A percentile compares a stretch with the other conserved stretches of the same genome.
phyloP scores from a whole-genome alignment of 257 asterid genomes.

The Plantago ovata region DNA sequence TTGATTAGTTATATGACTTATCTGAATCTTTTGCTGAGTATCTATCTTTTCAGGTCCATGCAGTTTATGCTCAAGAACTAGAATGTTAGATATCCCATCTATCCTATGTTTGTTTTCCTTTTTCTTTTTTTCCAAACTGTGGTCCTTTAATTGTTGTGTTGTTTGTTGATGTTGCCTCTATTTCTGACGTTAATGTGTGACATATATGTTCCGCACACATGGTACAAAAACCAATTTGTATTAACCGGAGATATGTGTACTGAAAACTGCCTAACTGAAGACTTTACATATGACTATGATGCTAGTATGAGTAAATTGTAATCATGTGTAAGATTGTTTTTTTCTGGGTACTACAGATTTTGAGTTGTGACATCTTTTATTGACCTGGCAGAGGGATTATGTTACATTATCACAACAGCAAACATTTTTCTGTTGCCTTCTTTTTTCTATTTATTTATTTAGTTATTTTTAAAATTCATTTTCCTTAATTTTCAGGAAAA shows the following conservation, averaged over 20 bases:
- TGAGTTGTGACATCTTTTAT: conserved; percentile 9
- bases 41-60: background rate
- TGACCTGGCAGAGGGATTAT: conserved; percentile 14
- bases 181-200: background rate
- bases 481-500: conserved; percentile 49
- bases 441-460: background rate
- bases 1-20: background rate
- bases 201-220: background rate
- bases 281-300: conserved; percentile 8
- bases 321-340: conserved; percentile 13
- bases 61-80: conserved; percentile 15
- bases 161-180: conserved; percentile 7
- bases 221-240: background rate
- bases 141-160: background rate
- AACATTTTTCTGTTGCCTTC: background rate
- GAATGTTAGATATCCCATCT: conserved; percentile 7
- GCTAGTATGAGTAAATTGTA: conserved; percentile 9
- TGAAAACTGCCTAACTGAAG: background rate
- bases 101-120: conserved; percentile 2
- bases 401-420: conserved; percentile 10
- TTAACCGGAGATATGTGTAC: background rate
- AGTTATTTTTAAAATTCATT: background rate
- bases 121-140: background rate
- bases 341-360: conserved; percentile 13
- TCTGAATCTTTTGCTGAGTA: too few relatives aligned